Percentiles rank a stretch among this genome's conserved stretches.
Evolutionary conservation across 2,329 filamentous ascomycete genomes (phyloP).

Genomic region (Colletotrichum phormii): DNA sequence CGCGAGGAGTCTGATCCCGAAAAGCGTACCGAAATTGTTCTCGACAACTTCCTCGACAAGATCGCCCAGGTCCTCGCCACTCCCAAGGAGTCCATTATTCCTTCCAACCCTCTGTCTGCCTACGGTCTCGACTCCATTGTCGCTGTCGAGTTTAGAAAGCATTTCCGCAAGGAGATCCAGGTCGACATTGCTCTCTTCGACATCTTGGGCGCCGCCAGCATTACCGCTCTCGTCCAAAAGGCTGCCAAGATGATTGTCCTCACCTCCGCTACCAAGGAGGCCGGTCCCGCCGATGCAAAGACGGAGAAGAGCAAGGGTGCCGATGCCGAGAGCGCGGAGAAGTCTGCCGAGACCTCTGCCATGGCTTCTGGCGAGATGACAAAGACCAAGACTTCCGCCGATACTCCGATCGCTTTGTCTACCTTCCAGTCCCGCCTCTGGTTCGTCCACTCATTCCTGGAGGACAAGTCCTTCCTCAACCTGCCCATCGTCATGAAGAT

Average conservation of each 20-base stretch:
- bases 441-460: constrained; percentile 42
- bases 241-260: constrained; percentile 39
- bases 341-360: constrained; percentile 32
- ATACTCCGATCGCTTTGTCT: constrained; percentile 38
- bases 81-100: constrained; percentile 31
- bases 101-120: constrained; percentile 36
- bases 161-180: constrained; percentile 37
- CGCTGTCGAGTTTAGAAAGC: constrained; percentile 41
- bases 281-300: constrained; percentile 28
- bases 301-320: constrained; percentile 33
- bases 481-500: constrained; percentile 41
- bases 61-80: constrained; percentile 37
- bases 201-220: constrained; percentile 39
- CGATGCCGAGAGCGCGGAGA: constrained; percentile 27
- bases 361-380: constrained; percentile 41
- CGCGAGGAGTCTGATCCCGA: background rate
- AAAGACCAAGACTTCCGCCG: constrained; percentile 25
- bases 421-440: constrained; percentile 43
- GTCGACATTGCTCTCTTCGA: constrained; percentile 41
- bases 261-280: constrained; percentile 33
- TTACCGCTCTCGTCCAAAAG: constrained; percentile 40
- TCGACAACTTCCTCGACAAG: constrained; percentile 38
- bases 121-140: constrained; percentile 24
- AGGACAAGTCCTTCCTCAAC: constrained; percentile 42
- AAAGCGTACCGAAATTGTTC: constrained; percentile 27